Evolutionary conservation across 768 basidiomycete genomes (phyloP).

Genomic region (Hemileccinum impolitum): DNA sequence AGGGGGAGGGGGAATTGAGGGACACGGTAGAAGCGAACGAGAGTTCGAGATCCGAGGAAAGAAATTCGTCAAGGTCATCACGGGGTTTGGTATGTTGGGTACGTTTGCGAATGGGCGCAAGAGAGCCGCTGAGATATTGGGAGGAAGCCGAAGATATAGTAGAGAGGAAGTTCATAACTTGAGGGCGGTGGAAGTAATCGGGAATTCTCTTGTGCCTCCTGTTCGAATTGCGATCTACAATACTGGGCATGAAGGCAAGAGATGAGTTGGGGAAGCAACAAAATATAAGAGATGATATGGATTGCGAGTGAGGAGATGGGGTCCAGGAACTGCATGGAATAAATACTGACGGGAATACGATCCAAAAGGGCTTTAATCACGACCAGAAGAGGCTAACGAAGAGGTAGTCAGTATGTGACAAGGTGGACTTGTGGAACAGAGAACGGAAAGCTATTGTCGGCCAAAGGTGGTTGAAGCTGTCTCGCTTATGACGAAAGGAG

Average conservation of each 20-base stretch:
- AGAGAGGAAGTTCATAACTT: conserved; percentile 56
- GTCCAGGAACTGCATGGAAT: conserved; percentile 17
- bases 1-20: conserved; percentile 67
- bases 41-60: conserved; percentile 74
- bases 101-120: conserved; percentile 46
- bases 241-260: conserved; percentile 39
- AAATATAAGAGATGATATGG: too few species aligned
- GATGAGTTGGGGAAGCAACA: too few species aligned
- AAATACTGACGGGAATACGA: conserved; percentile 27
- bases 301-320: too few species aligned
- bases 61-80: conserved; percentile 62
- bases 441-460: conserved; percentile 25
- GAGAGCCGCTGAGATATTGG: conserved; percentile 40
- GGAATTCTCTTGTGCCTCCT: conserved; percentile 46
- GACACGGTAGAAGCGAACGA: conserved; percentile 85
- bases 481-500: conserved; percentile 15
- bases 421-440: conserved; percentile 23
- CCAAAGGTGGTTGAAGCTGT: conserved; percentile 22
- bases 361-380: conserved; percentile 23
- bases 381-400: conserved; percentile 24
- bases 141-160: conserved; percentile 39
- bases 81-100: conserved; percentile 41
- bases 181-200: conserved; percentile 26
- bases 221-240: conserved; percentile 39
- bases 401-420: conserved; percentile 21